Conservation (phyloP, 148 eudicot genomes). For the Rhododendron kiyosumense region DNA sequence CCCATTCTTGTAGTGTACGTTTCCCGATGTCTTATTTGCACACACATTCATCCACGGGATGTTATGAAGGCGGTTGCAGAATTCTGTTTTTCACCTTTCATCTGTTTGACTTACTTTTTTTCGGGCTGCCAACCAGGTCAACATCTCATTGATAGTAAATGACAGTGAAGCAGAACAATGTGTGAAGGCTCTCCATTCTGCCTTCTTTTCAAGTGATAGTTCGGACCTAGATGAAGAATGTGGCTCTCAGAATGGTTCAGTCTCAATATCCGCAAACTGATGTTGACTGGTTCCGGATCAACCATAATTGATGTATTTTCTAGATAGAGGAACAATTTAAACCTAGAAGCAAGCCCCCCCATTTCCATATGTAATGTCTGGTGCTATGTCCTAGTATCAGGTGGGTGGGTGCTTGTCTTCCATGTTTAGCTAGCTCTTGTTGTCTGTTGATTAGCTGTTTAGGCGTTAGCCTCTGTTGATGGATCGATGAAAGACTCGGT, state of each 20-base stretch:
- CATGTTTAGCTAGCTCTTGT: not conserved
- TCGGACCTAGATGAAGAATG: constrained; percentile 13
- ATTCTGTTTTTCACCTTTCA: not conserved
- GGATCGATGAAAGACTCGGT: not conserved
- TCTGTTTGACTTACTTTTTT: not conserved
- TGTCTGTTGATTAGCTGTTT: not conserved
- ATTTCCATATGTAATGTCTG: not conserved
- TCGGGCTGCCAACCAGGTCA: constrained; percentile 42
- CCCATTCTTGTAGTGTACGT: not conserved
- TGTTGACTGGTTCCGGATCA: not conserved
- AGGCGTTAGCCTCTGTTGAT: not conserved
- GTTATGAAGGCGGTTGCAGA: not conserved
- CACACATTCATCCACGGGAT: not conserved
- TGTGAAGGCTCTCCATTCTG: constrained; percentile 75
- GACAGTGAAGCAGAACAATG: constrained; percentile 87
- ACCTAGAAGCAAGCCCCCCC: not conserved
- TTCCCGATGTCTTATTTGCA: not conserved
- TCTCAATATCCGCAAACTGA: constrained; percentile 1
- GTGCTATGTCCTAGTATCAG: not conserved
- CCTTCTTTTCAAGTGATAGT: constrained; percentile 62
- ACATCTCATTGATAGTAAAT: constrained; percentile 86
- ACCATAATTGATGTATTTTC: not conserved
- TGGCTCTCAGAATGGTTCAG: constrained; percentile 24
- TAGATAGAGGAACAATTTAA: not conserved
- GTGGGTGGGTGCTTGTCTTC: not conserved